These are phyloP conservation scores for Hymenoscyphus linearis DNA, from an alignment of 2,329 filamentous ascomycete genomes.

Conservation along the genomic window DNA sequence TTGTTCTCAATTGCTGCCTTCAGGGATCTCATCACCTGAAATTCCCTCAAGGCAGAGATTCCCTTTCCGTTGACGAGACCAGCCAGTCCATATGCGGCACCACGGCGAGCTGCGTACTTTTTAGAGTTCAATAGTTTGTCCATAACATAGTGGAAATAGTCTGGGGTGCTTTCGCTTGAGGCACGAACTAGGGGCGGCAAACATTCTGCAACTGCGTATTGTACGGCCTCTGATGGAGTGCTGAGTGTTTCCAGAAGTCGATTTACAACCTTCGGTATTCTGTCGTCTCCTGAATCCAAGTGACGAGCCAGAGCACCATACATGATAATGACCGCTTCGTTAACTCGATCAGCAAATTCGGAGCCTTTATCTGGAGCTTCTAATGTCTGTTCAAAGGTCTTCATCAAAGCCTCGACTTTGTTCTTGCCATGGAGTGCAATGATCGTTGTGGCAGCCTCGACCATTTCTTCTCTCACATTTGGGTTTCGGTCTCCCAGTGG, in stretches of 20 bases:
- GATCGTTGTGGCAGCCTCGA: conserved; percentile 77
- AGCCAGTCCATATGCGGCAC: conserved; percentile 89
- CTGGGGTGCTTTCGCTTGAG: conserved; percentile 68
- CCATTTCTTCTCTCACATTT: conserved; percentile 80
- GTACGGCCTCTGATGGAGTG: conserved; percentile 93
- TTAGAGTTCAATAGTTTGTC: conserved; percentile 81
- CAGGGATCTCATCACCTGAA: conserved; percentile 77
- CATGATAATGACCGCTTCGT: conserved; percentile 95
- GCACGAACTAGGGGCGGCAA: conserved; percentile 84
- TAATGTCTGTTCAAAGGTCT: conserved; percentile 82
- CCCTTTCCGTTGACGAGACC: conserved; percentile 87
- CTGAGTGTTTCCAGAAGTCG: conserved; percentile 80
- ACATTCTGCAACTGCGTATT: conserved; percentile 93
- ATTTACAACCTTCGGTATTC: conserved; percentile 83
- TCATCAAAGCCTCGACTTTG: conserved; percentile 86
- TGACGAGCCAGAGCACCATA: conserved; percentile 92
- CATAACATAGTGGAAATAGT: conserved; percentile 76
- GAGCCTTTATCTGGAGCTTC: conserved; percentile 78
- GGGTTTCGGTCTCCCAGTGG: conserved; percentile 79
- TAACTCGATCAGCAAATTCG: conserved; percentile 79
- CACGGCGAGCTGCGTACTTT: conserved; percentile 87
- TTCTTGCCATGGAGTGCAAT: conserved; percentile 76
- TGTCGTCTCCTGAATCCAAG: conserved; percentile 75
- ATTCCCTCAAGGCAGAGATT: conserved; percentile 74
- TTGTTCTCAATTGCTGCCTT: conserved; percentile 87